Percentiles rank a stretch among this genome's conserved stretches.
Evolutionary conservation across 306 rosid genomes (phyloP).

Genomic region (Ziziphus jujuba): DNA sequence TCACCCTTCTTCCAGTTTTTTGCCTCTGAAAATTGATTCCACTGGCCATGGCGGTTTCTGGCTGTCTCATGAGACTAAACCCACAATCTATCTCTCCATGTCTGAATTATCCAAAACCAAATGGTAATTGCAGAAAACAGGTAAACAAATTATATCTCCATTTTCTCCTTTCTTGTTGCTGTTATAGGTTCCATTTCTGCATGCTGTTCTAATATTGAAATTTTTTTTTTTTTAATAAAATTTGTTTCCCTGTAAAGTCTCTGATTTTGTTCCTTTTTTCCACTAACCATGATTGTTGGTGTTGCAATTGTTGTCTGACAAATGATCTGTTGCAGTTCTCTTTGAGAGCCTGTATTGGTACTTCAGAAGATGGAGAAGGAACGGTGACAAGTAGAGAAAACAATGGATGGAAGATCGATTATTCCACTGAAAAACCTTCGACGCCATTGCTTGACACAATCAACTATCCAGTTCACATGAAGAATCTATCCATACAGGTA

Average conservation of each 20-base stretch:
- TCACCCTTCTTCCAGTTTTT: background rate
- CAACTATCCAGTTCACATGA: conserved; percentile 79
- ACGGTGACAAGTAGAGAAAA: conserved; percentile 45
- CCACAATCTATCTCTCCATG: conserved; percentile 30
- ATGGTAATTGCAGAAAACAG: conserved; percentile 48
- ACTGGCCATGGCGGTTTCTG: conserved; percentile 53
- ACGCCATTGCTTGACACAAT: conserved; percentile 85
- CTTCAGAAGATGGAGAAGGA: conserved; percentile 37
- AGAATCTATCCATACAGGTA: conserved; percentile 69
- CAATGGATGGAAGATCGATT: conserved; percentile 60
- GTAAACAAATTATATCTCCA: conserved; percentile 24
- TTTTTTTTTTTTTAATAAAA: no score
- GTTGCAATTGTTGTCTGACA: conserved; percentile 12
- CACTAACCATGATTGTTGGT: background rate
- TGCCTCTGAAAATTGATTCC: conserved; percentile 20
- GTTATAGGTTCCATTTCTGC: background rate
- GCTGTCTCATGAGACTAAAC: conserved; percentile 39
- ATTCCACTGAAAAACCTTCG: conserved; percentile 51
- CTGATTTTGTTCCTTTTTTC: background rate
- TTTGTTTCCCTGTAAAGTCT: background rate
- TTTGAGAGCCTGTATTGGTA: conserved; percentile 51
- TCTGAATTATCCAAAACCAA: conserved; percentile 25
- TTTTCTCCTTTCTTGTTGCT: conserved; percentile 6
- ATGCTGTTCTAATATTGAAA: background rate
- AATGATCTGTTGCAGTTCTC: conserved; percentile 38